A percentile compares a stretch with the other conserved stretches of the same genome.
These are phyloP conservation scores for Flaveria linearis DNA, from an alignment of 129 eudicot species.

Conservation along the genomic window DNA sequence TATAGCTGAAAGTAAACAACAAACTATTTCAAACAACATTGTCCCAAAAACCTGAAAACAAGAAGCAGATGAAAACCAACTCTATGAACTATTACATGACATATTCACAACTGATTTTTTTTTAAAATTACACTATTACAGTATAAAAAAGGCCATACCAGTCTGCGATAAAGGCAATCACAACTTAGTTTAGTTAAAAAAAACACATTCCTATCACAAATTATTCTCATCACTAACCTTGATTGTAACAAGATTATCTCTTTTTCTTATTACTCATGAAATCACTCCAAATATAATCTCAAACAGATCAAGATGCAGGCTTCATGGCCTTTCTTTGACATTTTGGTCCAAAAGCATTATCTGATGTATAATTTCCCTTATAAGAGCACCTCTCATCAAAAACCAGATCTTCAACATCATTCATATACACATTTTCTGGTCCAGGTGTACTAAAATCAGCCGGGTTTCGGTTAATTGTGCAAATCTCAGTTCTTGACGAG, in stretches of 20 bases:
- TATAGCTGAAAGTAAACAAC: constrained; percentile 19
- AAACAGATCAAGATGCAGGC: constrained; percentile 24
- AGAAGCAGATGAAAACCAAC: neutral
- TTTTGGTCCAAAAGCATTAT: constrained; percentile 33
- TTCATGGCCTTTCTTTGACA: constrained; percentile 27
- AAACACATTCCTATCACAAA: constrained; percentile 15
- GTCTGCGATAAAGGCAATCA: constrained; percentile 14
- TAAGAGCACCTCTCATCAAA: constrained; percentile 18
- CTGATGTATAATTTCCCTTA: constrained; percentile 27
- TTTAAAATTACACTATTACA: neutral
- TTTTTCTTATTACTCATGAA: neutral
- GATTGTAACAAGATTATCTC: constrained; percentile 6
- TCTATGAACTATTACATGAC: constrained; percentile 28
- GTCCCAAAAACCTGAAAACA: constrained; percentile 11
- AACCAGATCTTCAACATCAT: constrained; percentile 42
- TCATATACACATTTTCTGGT: constrained; percentile 49
- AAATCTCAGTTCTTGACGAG: constrained; percentile 30
- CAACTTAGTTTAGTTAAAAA: constrained; percentile 21
- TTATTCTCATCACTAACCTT: constrained; percentile 15
- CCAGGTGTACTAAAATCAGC: constrained; percentile 79
- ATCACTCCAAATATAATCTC: constrained; percentile 3
- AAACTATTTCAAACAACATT: constrained; percentile 20
- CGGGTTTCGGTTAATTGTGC: constrained; percentile 71
- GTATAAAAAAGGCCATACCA: constrained; percentile 23
- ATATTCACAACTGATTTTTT: constrained; percentile 23